phyloP scores from a whole-genome alignment of 2,329 filamentous ascomycete species.

The Trichophyton mentagrophytes region DNA sequence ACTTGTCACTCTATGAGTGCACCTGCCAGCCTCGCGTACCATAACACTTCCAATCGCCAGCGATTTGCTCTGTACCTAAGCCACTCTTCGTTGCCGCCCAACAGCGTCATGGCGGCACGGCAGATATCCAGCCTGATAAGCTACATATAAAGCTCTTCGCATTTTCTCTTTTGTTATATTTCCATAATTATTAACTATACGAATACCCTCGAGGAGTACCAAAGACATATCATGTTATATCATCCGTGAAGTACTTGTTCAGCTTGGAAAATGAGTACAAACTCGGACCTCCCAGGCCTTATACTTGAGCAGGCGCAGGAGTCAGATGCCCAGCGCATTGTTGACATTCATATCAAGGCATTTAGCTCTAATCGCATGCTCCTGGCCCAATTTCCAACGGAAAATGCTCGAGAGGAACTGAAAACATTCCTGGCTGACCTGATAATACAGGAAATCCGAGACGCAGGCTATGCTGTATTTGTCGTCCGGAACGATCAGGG shows the following conservation, averaged over 20 bases:
- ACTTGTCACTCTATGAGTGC: not conserved
- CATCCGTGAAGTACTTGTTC: not conserved
- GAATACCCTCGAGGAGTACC: too few species aligned
- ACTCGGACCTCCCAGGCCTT: not conserved
- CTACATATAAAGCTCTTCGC: too few species aligned
- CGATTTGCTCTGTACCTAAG: not conserved
- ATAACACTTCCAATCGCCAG: not conserved
- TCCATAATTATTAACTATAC: too few species aligned
- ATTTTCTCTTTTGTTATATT: too few species aligned
- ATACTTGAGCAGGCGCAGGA: slow-evolving; percentile 8
- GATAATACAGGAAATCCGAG: slow-evolving; percentile 13
- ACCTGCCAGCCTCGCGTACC: not conserved
- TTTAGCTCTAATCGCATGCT: slow-evolving; percentile 17
- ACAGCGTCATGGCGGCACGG: too few species aligned
- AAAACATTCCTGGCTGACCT: slow-evolving; percentile 12
- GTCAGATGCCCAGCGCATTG: slow-evolving; percentile 15
- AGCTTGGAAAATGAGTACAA: not conserved
- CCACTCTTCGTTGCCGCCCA: too few species aligned
- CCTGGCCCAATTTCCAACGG: slow-evolving; percentile 18
- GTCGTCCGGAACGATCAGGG: slow-evolving; percentile 9
- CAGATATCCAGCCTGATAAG: too few species aligned
- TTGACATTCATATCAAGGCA: slow-evolving; percentile 18
- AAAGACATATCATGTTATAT: too few species aligned
- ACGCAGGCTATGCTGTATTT: slow-evolving; percentile 13
- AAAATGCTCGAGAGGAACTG: slow-evolving; percentile 13